Evolutionary conservation across 73 alveolate genomes (phyloP).

Genomic region (Paramecium sexaurelia): DNA sequence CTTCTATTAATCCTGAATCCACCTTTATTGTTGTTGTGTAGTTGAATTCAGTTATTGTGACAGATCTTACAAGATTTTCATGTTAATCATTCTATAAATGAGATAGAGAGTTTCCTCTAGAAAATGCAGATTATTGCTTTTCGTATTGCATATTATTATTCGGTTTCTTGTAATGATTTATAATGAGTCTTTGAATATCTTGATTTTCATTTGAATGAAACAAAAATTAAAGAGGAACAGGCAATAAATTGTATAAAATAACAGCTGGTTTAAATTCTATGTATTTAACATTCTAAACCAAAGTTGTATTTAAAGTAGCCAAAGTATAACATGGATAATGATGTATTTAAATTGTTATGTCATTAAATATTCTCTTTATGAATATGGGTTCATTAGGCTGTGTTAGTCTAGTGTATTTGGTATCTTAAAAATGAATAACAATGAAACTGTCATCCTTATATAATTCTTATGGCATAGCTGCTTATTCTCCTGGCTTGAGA

Average conservation of each 20-base stretch:
- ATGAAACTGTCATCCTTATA: background rate
- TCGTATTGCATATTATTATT: background rate
- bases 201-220: background rate
- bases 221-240: slow-evolving; percentile 1
- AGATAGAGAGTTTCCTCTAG: background rate
- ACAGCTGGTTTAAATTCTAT: slow-evolving; percentile 30
- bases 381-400: background rate
- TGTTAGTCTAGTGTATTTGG: background rate
- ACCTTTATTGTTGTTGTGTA: background rate
- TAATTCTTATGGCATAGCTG: background rate
- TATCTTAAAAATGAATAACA: background rate
- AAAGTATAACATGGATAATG: background rate
- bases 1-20: slow-evolving; percentile 19
- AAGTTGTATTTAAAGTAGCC: background rate
- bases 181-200: background rate
- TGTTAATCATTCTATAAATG: background rate
- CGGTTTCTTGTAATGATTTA: background rate
- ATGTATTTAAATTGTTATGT: background rate
- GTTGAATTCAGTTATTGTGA: background rate
- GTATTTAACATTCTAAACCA: background rate
- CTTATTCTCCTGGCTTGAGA: background rate
- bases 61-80: background rate
- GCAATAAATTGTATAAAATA: slow-evolving; percentile 15
- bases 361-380: background rate
- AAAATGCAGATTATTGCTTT: background rate